Evolutionary conservation across 2,329 filamentous ascomycete genomes (phyloP), one percentile per base, ranked within the genome.

Genomic region (Chrysoporthe austroafricana): DNA sequence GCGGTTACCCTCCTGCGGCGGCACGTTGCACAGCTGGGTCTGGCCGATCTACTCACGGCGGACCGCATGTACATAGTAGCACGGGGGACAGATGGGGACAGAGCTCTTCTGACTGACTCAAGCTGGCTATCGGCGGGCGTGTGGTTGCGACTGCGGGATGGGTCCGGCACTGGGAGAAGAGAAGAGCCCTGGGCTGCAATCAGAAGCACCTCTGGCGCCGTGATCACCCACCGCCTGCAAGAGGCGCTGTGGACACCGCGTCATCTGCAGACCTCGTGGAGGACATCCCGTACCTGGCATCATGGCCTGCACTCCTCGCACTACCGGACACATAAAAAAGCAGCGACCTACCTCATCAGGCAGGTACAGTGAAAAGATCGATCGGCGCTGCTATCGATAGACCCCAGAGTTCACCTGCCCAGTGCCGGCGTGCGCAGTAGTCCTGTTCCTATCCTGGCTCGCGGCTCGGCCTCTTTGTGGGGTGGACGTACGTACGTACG

Each of bases 281-380:
- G 14, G 44, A 39, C 9, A 9, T 39, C 26, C 26, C 36, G 36
- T 39, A 6, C 44, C 44, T 18, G 44, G 13, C 13, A 14, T 46
- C 13, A 16, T 26, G 16, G 5, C 9, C 32, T 34, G 59, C 26
- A 61, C 26, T 32, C 26, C 26, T 61, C 26, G 26, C 36, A 13
- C 4, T 8, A 11, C 26, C 42, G 11, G 39, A 46, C 18, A 32
- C 18, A n/a, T 42, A 18, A 14, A 32, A 4, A 2, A 6, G 63
- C 32, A 43, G 34, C 4, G 63, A 50, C 63, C 63, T 64, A 44
- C 63, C 63, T 44, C 43, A 58, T 58, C 43, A 39, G 63, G 63
- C 63, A 64, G 63, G 63, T 58, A 50, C 39, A 56, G 13, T 2
- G 26, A 43, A 59, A 26, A 60, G 43, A 43, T 44, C 43, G 59